Evolutionary conservation across 805 yeast genomes (phyloP).

Genomic region (Saturnispora silvae): DNA sequence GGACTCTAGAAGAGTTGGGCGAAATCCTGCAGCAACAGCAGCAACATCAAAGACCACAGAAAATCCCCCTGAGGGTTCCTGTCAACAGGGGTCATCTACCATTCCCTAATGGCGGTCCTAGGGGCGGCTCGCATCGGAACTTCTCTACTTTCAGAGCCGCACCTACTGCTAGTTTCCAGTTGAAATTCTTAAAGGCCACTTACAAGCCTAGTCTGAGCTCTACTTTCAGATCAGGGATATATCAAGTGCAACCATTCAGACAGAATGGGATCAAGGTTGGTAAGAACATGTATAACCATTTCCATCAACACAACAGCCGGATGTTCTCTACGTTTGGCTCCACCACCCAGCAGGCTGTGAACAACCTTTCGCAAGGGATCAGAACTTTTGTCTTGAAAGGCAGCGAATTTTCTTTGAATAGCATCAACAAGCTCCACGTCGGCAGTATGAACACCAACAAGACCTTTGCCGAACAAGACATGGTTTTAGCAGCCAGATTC

Average conservation of each 20-base stretch:
- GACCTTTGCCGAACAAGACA: constrained; percentile 23
- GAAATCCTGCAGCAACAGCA: constrained; percentile 26
- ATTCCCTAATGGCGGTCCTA: no score
- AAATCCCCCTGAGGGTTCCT: constrained; percentile 36
- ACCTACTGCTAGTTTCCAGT: not conserved
- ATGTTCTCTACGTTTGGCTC: constrained; percentile 30
- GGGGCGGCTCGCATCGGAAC: no score
- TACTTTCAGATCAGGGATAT: constrained; percentile 15
- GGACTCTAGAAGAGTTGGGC: constrained; percentile 38
- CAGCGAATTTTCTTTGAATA: constrained; percentile 20
- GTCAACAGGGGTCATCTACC: no score
- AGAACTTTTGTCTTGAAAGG: constrained; percentile 29
- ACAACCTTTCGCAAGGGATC: constrained; percentile 42
- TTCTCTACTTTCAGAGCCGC: no score
- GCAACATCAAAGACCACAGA: constrained; percentile 21
- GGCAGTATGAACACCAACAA: constrained; percentile 16
- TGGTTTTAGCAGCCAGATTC: constrained; percentile 28
- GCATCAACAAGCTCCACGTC: constrained; percentile 14
- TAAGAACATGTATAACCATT: constrained; percentile 27
- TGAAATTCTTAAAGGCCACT: constrained; percentile 2
- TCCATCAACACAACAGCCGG: constrained; percentile 28
- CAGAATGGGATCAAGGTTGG: constrained; percentile 12
- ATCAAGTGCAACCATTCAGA: constrained; percentile 23
- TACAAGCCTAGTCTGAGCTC: constrained; percentile 3
- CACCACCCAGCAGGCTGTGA: constrained; percentile 45